These are phyloP conservation scores for Pythium folliculosum DNA, from an alignment of 352 stramenopile species.

Conservation along the genomic window DNA sequence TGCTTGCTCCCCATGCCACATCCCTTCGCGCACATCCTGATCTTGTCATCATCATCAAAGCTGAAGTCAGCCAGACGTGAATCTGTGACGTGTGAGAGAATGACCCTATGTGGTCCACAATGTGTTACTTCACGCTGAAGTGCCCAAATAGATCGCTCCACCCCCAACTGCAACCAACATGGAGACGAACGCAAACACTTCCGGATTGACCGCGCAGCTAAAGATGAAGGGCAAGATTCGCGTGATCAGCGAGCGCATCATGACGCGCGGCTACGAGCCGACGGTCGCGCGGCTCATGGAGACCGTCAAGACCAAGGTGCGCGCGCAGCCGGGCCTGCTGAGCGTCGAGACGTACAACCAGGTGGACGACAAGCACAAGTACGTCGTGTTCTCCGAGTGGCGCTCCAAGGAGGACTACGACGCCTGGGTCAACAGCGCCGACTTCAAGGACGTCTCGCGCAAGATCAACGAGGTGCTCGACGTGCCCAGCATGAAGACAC, in stretches of 20 bases:
- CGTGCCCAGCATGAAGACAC: constrained; percentile 77
- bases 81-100: constrained; percentile 24
- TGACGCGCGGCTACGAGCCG: constrained; percentile 86
- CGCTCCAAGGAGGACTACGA: constrained; percentile 81
- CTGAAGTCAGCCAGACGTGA: constrained; percentile 9
- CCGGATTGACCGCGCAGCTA: background rate
- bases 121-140: constrained; percentile 30
- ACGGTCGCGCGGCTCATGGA: constrained; percentile 85
- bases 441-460: constrained; percentile 76
- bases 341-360: constrained; percentile 80
- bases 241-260: constrained; percentile 87
- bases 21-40: background rate
- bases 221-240: constrained; percentile 30
- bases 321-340: constrained; percentile 69
- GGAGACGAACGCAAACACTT: constrained; percentile 23
- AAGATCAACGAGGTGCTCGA: constrained; percentile 88
- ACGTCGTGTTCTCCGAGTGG: constrained; percentile 90
- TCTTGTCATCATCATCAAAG: background rate
- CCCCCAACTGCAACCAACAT: constrained; percentile 24
- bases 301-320: constrained; percentile 81
- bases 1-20: background rate
- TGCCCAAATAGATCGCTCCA: background rate
- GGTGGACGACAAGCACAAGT: constrained; percentile 82
- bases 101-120: constrained; percentile 21
- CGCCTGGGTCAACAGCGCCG: constrained; percentile 68